Percentiles rank a stretch among this genome's conserved stretches.
Evolutionary conservation across 257 asterid species (phyloP).

Genomic region (Solanum gracilifrons): DNA sequence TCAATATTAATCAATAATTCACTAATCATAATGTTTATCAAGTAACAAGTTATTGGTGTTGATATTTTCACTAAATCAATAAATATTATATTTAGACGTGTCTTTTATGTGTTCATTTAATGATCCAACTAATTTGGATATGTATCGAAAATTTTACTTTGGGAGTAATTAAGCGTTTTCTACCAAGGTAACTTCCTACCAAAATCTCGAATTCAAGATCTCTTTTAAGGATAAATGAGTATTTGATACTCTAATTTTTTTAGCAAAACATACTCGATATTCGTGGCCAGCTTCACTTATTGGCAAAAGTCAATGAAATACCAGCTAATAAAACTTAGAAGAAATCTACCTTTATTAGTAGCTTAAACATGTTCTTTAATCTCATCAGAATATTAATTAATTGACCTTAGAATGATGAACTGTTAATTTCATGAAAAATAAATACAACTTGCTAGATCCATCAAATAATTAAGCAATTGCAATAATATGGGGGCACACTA

Average conservation of each 20-base stretch:
- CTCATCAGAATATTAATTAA: not conserved
- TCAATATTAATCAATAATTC: not conserved
- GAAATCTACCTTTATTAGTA: not conserved
- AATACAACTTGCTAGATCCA: not conserved
- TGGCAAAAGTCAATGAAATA: not conserved
- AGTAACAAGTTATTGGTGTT: not conserved
- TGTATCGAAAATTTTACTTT: accelerated
- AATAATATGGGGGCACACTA: not conserved
- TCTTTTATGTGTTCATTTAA: not conserved
- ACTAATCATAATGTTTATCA: not conserved
- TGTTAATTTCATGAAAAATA: not conserved
- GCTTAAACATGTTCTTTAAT: not conserved
- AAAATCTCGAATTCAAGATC: too few species aligned
- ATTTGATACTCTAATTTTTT: not conserved
- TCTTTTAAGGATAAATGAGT: too few species aligned
- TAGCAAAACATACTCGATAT: not conserved
- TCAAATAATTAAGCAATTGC: not conserved
- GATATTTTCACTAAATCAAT: not conserved
- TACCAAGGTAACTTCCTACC: too few species aligned
- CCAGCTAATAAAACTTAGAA: not conserved
- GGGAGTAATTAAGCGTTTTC: accelerated
- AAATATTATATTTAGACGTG: not conserved
- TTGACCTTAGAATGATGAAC: not conserved
- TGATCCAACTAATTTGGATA: too few species aligned
- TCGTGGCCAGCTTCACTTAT: not conserved